Conservation (phyloP, 768 basidiomycete genomes). For the Calocybe indica region DNA sequence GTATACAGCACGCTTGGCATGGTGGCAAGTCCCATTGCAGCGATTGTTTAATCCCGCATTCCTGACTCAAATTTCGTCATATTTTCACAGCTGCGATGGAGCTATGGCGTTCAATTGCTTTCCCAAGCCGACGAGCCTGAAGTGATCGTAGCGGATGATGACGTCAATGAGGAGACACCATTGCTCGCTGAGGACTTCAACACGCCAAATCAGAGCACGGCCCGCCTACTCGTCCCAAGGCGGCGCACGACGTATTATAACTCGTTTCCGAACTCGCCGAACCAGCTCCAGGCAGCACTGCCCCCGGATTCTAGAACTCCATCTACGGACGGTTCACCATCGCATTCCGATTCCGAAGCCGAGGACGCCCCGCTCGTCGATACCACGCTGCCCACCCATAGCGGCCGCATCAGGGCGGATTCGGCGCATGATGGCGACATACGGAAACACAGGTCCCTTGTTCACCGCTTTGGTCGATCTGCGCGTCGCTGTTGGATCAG, state of each 20-base stretch:
- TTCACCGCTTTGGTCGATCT: conserved; percentile 18
- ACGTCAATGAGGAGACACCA: no score
- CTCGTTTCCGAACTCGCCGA: conserved; percentile 61
- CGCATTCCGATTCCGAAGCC: conserved; percentile 12
- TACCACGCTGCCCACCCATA: conserved; percentile 3
- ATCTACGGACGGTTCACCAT: no score
- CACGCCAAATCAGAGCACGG: conserved; percentile 1
- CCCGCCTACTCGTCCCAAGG: conserved; percentile 10
- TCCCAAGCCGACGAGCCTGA: conserved; percentile 54
- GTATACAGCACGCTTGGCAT: conserved; percentile 94
- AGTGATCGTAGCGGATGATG: conserved; percentile 8
- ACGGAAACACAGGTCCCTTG: not conserved
- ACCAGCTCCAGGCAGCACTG: conserved; percentile 29
- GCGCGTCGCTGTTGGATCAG: conserved; percentile 26
- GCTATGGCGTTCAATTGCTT: conserved; percentile 82
- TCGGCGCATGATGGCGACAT: no score
- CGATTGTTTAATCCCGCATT: conserved; percentile 18
- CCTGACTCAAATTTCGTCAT: not conserved
- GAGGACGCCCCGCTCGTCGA: not conserved
- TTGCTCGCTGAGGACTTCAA: no score
- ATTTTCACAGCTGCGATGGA: conserved; percentile 73
- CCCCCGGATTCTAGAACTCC: conserved; percentile 14
- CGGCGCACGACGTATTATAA: conserved; percentile 45
- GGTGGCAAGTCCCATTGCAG: conserved; percentile 47
- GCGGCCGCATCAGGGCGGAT: conserved; percentile 1